These are phyloP conservation scores for Furcasterigmium furcatum DNA, from an alignment of 2,329 filamentous ascomycete genomes.

Conservation along the genomic window DNA sequence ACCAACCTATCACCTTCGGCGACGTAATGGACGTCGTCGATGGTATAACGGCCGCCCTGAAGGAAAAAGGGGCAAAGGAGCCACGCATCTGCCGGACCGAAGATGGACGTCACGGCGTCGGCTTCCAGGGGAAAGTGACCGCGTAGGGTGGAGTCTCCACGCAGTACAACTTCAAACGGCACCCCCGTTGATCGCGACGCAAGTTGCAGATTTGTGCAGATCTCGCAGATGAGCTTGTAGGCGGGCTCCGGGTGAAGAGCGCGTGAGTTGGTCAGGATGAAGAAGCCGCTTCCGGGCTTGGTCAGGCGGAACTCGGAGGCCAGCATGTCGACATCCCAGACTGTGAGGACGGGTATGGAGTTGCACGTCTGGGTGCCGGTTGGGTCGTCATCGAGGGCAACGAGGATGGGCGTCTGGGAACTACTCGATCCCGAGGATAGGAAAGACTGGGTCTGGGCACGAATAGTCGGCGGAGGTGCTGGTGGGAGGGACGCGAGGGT, in stretches of 20 bases:
- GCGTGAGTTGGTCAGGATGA: conserved; percentile 57
- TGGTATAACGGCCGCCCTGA: conserved; percentile 54
- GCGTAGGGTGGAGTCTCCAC: conserved; percentile 52
- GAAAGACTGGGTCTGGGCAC: neutral
- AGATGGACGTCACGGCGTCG: conserved; percentile 43
- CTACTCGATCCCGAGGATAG: neutral
- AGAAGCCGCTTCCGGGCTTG: conserved; percentile 39
- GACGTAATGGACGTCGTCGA: conserved; percentile 55
- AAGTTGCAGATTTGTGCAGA: conserved; percentile 42
- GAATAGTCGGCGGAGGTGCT: neutral
- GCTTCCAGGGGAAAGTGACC: conserved; percentile 54
- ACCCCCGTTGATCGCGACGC: conserved; percentile 34
- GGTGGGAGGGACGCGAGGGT: neutral
- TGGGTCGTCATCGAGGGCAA: conserved; percentile 50
- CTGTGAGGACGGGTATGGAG: conserved; percentile 48
- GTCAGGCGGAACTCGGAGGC: conserved; percentile 36
- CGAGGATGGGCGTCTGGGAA: conserved; percentile 23
- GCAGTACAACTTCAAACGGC: conserved; percentile 49
- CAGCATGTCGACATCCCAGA: conserved; percentile 44
- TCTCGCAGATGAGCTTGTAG: conserved; percentile 39
- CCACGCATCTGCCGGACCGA: conserved; percentile 47
- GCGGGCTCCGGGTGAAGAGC: conserved; percentile 47
- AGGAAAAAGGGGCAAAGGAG: conserved; percentile 56
- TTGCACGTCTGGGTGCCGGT: conserved; percentile 58
- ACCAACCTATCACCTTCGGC: conserved; percentile 37